phyloP scores from a whole-genome alignment of 2,329 filamentous ascomycete genomes.

The Neoarthrinium moseri region DNA sequence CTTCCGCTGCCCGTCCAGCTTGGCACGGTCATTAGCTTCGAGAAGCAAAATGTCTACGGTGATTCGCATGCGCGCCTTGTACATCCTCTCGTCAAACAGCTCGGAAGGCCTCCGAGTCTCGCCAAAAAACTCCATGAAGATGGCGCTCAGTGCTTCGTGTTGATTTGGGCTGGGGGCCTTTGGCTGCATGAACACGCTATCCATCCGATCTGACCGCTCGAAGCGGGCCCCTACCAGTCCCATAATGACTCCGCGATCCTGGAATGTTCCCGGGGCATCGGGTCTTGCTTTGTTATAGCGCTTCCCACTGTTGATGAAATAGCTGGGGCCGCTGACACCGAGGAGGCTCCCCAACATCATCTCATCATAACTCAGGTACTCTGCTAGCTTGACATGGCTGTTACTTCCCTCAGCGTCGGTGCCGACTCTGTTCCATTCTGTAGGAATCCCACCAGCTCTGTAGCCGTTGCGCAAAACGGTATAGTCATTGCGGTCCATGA shows the following conservation, averaged over 20 bases:
- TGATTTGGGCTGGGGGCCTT: conserved; percentile 5
- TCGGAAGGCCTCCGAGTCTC: neutral
- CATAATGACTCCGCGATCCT: conserved; percentile 26
- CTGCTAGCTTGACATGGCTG: conserved; percentile 15
- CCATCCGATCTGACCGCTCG: conserved; percentile 27
- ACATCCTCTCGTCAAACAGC: conserved; percentile 20
- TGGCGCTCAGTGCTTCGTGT: conserved; percentile 18
- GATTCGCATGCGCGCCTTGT: conserved; percentile 25
- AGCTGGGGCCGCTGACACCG: conserved; percentile 27
- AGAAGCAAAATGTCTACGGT: conserved; percentile 24
- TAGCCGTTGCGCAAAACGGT: conserved; percentile 21
- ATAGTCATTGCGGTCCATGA: conserved; percentile 17
- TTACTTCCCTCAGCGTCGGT: conserved; percentile 17
- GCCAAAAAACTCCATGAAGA: conserved; percentile 23
- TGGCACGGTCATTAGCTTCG: conserved; percentile 26
- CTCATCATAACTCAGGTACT: conserved; percentile 32
- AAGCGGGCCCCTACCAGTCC: conserved; percentile 32
- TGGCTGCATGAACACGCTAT: conserved; percentile 17
- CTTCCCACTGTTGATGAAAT: conserved; percentile 28
- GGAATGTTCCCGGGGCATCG: conserved; percentile 16
- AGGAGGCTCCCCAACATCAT: conserved; percentile 31
- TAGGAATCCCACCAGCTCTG: neutral
- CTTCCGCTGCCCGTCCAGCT: conserved; percentile 12
- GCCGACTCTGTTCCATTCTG: conserved; percentile 27
- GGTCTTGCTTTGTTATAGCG: conserved; percentile 18